phyloP scores from a whole-genome alignment of 73 alveolate species.

The Stentor coeruleus region DNA sequence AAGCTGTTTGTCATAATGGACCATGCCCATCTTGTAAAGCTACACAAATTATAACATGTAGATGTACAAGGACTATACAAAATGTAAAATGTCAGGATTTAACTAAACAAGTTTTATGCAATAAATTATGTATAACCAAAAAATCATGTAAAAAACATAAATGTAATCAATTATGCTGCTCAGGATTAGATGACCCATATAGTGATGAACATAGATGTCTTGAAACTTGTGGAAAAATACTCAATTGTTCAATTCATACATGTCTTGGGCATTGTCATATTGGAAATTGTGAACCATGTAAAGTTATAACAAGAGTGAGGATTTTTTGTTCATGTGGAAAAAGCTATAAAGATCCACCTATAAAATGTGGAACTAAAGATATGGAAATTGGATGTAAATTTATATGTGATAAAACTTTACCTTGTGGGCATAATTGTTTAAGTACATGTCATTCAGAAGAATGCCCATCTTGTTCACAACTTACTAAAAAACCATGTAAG shows the following conservation, averaged over 20 bases:
- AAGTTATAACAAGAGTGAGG: constrained; percentile 65
- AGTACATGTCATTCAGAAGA: constrained; percentile 50
- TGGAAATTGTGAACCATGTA: constrained; percentile 89
- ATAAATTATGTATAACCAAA: background rate
- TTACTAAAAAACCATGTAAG: constrained; percentile 45
- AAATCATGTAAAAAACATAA: constrained; percentile 26
- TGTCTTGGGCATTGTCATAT: constrained; percentile 84
- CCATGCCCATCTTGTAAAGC: constrained; percentile 62
- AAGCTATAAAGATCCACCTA: constrained; percentile 76
- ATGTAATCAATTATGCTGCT: constrained; percentile 65
- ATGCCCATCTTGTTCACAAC: constrained; percentile 57
- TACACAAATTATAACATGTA: background rate
- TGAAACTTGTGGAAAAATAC: constrained; percentile 69
- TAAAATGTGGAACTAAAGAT: constrained; percentile 69
- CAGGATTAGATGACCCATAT: constrained; percentile 51
- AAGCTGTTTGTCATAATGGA: constrained; percentile 48
- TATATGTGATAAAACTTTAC: constrained; percentile 35
- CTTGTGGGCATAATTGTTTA: constrained; percentile 62
- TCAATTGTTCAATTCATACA: constrained; percentile 82
- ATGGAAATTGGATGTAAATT: constrained; percentile 40
- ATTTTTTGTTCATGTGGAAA: constrained; percentile 80
- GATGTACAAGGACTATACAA: background rate
- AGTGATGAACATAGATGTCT: constrained; percentile 81
- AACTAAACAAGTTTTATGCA: background rate
- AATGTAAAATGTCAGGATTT: background rate